Base-by-base conservation (phyloP, 805 yeast species). In the Candida insectalens region DNA sequence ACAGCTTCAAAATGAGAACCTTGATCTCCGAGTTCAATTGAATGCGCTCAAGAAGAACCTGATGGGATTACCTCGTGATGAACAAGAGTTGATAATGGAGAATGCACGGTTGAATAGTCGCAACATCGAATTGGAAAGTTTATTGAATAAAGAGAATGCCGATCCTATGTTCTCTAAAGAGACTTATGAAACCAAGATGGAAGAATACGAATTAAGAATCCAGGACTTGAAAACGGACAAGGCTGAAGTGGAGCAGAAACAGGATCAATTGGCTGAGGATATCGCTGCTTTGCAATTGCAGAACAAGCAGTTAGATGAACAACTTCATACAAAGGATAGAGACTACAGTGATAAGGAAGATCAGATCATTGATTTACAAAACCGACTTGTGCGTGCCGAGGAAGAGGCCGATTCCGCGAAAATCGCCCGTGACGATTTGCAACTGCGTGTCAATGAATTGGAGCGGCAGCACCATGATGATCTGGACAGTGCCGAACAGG, bases 21-120 rank as follows among this genome's bases (percentile, higher is more conserved):
- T 62, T 39, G 62, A 65, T 36, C 48, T 68, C 37, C 59, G 62
- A 42, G 60, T 67, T 19, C 63, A 65, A 42, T 47, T 67, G 25
- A 56, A 60, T 8, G 59, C 68, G 0, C 47, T 65, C 33, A 57
- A 58, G 26, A 51, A 57, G 37, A 55, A 53, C 29, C 46, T 65
- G 25, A 59, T 58, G 30, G 60, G 56, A n/a, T 52, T 67, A n/a
- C 72, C 73, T 0, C 51, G 47, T 25, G 69, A 64, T 35, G 59
- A 62, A 22, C 43, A 49, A 2, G 60, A 58, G 5, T 35, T 67
- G 33, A 51, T 65, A 19, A 36, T 38, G 13, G 37, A 44, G 20
- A 37, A 34, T 18, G 40, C 37, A 4, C n/a, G 16, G 4, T 32
- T 41, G 9, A 39, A 37, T 18, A 33, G n/a, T n/a, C n/a, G n/a